Base-by-base conservation (phyloP, 345 rosid species). In the Rhodomyrtus tomentosa region DNA sequence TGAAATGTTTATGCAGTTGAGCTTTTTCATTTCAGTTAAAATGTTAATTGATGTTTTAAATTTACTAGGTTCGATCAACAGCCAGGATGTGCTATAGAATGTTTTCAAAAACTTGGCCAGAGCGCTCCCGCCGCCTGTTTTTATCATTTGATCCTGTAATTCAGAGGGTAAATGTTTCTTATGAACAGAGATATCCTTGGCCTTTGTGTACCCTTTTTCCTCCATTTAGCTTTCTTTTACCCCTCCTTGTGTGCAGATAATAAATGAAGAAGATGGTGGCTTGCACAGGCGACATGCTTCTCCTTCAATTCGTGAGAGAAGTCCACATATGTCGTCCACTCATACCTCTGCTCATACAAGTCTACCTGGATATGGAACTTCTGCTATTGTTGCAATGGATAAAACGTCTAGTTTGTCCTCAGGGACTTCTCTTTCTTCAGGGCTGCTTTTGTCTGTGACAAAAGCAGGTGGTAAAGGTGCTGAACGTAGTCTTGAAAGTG, bases 81-180 rank as follows among this genome's bases (percentile, higher is more conserved):
- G 98, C 99, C 82, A 92, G 99, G 89, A 95, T 94, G 98, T 97
- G 99, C 94, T 97, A 97, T 90, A 92, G 98, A 91, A 90, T 97
- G 96, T 97, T 95, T 90, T 91, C 98, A 82, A 97, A 95, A 89
- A 97, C 99, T 29, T 97, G 99, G 99, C 99, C 99, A 52, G 99
- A 95, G 85, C 98, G 99, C 81, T 95, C 99, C 27, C 95, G 98
- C 50, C 98, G 96, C 85, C 90, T 97, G 85, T 95, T 95, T 92
- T 90, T 91, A 84, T 95, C 95, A 82, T 95, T 97, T 89, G 99
- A 97, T 91, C 95, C 96, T 88, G 99, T 88, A 87, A 97, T 97
- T 88, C 99, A 95, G 88, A 96, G 99, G 95, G 99, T 95, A 94
- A 68, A 68, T 68, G 76, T 45, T 68, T 83, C 86, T 68, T 58